Conservation (phyloP, 2,329 filamentous ascomycete genomes). For the Fonsecaea multimorphosa region DNA sequence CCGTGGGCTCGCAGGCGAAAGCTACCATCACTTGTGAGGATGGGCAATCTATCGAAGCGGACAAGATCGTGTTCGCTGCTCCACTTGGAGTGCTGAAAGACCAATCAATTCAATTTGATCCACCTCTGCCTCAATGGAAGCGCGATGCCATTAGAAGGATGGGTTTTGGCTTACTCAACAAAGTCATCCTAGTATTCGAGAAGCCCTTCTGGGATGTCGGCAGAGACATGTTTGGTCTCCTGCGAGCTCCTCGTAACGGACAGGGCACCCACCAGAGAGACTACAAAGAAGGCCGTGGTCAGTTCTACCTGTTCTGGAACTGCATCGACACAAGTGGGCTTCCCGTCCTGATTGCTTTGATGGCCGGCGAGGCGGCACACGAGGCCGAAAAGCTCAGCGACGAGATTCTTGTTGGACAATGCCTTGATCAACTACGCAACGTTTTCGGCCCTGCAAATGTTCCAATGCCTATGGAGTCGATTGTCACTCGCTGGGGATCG, state of each 20-base stretch:
- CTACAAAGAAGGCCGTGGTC: conserved; percentile 79
- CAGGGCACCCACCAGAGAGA: conserved; percentile 79
- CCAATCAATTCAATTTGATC: conserved; percentile 82
- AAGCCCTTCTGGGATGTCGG: conserved; percentile 88
- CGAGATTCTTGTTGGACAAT: conserved; percentile 77
- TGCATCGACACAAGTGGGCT: conserved; percentile 87
- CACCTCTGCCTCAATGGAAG: conserved; percentile 88
- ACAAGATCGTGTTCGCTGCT: conserved; percentile 87
- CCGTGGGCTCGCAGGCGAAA: conserved; percentile 52
- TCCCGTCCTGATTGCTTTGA: conserved; percentile 85
- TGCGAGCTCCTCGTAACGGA: conserved; percentile 72
- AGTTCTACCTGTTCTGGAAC: conserved; percentile 98
- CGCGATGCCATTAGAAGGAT: conserved; percentile 77
- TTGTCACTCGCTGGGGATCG: conserved; percentile 90
- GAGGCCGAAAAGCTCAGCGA: conserved; percentile 81
- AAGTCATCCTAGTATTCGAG: conserved; percentile 89
- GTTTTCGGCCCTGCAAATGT: conserved; percentile 72
- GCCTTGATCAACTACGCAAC: conserved; percentile 75
- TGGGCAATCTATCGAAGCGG: conserved; percentile 78
- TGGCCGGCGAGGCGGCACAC: conserved; percentile 93
- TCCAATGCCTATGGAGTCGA: conserved; percentile 79
- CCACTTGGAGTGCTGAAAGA: conserved; percentile 91
- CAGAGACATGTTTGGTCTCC: conserved; percentile 90
- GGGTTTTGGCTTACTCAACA: conserved; percentile 93
- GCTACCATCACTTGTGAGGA: conserved; percentile 76